Evolutionary conservation across 2,329 filamentous ascomycete genomes (phyloP).

Genomic region (Xylariaceae sp.): DNA sequence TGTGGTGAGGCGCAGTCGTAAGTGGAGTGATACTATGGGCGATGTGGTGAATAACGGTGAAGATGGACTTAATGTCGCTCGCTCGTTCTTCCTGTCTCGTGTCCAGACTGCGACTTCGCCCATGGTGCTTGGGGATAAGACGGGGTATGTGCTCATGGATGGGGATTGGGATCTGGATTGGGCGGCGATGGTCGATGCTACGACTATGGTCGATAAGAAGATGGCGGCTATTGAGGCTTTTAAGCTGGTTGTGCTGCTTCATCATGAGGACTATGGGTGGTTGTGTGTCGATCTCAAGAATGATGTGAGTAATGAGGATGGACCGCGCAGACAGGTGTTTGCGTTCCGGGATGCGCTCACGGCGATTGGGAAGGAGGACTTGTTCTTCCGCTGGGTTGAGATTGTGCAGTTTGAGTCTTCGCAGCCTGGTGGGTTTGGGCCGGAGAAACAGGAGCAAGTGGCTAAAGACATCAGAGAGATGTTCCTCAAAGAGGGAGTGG

Average conservation of each 20-base stretch:
- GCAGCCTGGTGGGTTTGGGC: slow-evolving; percentile 72
- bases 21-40: slow-evolving; percentile 61
- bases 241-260: slow-evolving; percentile 65
- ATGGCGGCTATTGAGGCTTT: slow-evolving; percentile 62
- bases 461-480: slow-evolving; percentile 71
- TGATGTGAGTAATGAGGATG: slow-evolving; percentile 41
- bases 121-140: slow-evolving; percentile 68
- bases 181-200: slow-evolving; percentile 71
- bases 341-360: slow-evolving; percentile 73
- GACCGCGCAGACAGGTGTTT: slow-evolving; percentile 69
- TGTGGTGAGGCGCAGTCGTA: slow-evolving; percentile 71
- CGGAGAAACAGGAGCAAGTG: slow-evolving; percentile 66
- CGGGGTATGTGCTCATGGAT: slow-evolving; percentile 82
- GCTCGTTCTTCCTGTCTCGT: slow-evolving; percentile 56
- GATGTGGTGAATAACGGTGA: slow-evolving; percentile 17
- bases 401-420: slow-evolving; percentile 84
- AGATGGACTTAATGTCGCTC: slow-evolving; percentile 38
- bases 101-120: slow-evolving; percentile 67
- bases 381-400: slow-evolving; percentile 93
- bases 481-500: slow-evolving; percentile 70
- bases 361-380: slow-evolving; percentile 74
- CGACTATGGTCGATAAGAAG: slow-evolving; percentile 63
- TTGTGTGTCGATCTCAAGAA: slow-evolving; percentile 58
- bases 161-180: slow-evolving; percentile 86
- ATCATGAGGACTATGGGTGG: slow-evolving; percentile 68